Conservation (phyloP, 208 protist genomes). For the Leishmania gerbilli region DNA sequence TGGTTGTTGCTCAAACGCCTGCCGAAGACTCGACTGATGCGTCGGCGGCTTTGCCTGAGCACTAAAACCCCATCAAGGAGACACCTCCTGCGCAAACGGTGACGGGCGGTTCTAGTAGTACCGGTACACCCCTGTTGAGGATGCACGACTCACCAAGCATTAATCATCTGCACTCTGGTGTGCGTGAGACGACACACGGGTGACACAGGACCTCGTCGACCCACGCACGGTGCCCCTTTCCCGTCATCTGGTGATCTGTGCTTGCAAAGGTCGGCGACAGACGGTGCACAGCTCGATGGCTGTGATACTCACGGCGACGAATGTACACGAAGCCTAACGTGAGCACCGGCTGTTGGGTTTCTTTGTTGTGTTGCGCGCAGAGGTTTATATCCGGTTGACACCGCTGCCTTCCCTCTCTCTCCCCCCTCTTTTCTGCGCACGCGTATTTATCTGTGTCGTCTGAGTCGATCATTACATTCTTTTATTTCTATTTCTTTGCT, state of each 20-base stretch:
- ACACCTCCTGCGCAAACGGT: background rate
- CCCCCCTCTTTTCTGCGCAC: background rate
- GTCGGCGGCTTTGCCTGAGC: background rate
- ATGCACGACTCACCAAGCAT: background rate
- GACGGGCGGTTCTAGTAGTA: background rate
- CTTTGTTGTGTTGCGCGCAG: background rate
- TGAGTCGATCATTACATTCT: background rate
- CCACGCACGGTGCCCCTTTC: background rate
- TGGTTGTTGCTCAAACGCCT: constrained; percentile 2
- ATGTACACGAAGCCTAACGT: background rate
- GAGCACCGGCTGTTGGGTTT: background rate
- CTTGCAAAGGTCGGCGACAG: background rate
- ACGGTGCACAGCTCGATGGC: background rate
- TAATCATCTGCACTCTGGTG: background rate
- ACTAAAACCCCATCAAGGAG: background rate
- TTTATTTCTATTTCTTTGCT: background rate
- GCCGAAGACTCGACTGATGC: background rate
- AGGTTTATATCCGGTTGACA: no score
- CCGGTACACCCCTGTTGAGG: background rate
- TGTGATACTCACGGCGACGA: background rate
- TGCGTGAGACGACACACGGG: background rate
- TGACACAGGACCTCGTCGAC: background rate
- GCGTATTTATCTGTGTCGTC: background rate
- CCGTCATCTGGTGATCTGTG: background rate
- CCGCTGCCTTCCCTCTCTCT: background rate